Evolutionary conservation across 768 basidiomycete species (phyloP).

Genomic region (Lentinula lateritia): DNA sequence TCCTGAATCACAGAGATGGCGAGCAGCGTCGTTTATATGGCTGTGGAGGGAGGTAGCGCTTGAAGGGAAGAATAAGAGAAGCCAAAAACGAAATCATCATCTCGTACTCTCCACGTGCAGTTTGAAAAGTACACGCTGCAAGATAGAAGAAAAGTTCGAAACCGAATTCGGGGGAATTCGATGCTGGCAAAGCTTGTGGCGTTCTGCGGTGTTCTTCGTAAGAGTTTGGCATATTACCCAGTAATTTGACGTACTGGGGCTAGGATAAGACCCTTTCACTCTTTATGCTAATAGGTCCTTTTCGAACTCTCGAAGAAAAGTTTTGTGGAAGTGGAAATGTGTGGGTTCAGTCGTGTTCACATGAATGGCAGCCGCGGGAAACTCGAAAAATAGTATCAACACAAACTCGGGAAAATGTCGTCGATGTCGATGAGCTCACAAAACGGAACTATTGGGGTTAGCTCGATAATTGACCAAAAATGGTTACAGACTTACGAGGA

Average conservation of each 20-base stretch:
- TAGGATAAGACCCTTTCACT: not conserved
- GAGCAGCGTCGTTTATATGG: not conserved
- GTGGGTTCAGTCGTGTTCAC: not conserved
- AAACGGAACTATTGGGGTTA: no score
- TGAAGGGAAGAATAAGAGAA: conserved; percentile 1
- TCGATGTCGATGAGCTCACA: not conserved
- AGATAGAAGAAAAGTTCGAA: not conserved
- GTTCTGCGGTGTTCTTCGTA: not conserved
- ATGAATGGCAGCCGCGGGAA: not conserved
- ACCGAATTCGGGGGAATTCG: not conserved
- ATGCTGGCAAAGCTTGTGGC: not conserved
- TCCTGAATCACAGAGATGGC: not conserved
- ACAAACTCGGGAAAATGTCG: not conserved
- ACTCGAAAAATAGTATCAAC: not conserved
- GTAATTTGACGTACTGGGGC: not conserved
- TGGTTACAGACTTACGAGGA: no score
- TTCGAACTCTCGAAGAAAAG: not conserved
- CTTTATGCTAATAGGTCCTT: not conserved
- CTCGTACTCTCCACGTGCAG: conserved; percentile 1
- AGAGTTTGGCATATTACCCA: not conserved
- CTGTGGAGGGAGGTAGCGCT: not conserved
- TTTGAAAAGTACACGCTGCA: conserved; percentile 1
- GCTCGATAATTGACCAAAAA: no score
- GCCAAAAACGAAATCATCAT: not conserved
- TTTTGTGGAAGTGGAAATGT: not conserved